Percentiles rank a stretch among this genome's conserved stretches.
phyloP scores from a whole-genome alignment of 768 basidiomycete genomes.

The Thelephora ganbajun region DNA sequence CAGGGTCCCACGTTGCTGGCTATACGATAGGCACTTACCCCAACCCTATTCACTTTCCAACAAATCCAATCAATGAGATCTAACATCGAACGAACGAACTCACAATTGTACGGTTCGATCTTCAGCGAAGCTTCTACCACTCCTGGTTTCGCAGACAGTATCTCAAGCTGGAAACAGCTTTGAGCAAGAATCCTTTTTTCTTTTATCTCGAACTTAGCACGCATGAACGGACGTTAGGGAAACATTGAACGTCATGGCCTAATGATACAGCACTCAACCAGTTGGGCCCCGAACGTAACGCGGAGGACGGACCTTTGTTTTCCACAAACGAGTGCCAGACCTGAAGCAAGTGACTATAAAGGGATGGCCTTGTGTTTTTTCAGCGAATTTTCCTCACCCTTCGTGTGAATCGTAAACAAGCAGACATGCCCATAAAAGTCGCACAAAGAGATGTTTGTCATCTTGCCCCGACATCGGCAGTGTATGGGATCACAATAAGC shows the following conservation, averaged over 20 bases:
- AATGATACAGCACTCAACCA: slow-evolving; percentile 6
- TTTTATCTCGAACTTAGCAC: slow-evolving; percentile 2
- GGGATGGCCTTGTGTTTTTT: neutral
- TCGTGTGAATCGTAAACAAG: slow-evolving; percentile 59
- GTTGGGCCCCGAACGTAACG: neutral
- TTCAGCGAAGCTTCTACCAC: slow-evolving; percentile 51
- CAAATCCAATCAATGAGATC: neutral
- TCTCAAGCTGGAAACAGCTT: slow-evolving; percentile 35
- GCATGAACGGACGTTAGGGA: slow-evolving; percentile 48
- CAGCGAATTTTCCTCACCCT: slow-evolving; percentile 23
- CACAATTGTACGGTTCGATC: slow-evolving; percentile 65
- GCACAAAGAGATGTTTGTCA: too few relatives aligned
- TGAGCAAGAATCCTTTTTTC: neutral
- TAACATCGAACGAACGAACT: slow-evolving; percentile 8
- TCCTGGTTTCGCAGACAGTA: slow-evolving; percentile 61
- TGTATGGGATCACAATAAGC: too few relatives aligned
- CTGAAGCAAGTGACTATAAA: slow-evolving; percentile 20
- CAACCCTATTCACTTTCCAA: slow-evolving; percentile 62
- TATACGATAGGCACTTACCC: slow-evolving; percentile 32
- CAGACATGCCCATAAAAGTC: slow-evolving; percentile 29
- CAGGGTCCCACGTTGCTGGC: neutral
- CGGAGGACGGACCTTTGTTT: slow-evolving; percentile 38
- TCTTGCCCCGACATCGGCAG: too few relatives aligned
- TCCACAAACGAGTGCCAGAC: slow-evolving; percentile 76
- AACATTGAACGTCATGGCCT: slow-evolving; percentile 75